Base-by-base conservation (phyloP, 768 basidiomycete species). In the Clitopilus hobsonii region DNA sequence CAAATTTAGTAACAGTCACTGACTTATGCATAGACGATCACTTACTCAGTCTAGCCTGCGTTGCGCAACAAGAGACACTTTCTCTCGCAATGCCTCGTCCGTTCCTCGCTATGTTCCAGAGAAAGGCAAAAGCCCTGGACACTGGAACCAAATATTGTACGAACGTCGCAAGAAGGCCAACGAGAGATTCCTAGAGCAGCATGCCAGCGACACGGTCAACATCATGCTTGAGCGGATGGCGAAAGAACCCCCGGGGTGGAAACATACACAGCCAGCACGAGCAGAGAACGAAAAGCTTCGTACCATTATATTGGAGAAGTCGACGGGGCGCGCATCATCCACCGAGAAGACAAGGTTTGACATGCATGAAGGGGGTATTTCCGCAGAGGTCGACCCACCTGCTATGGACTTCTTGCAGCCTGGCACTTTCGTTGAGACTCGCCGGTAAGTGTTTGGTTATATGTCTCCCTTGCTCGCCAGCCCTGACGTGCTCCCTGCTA, bases 401-500 rank as follows among this genome's bases (percentile, higher is more conserved):
- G 58, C 51, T 13, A 29, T 22, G 14, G 62, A 58, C 27, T 61
- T 63, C 11, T 57, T 74, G 26, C 63, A 65, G 18, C 73, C 71
- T 6, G 83, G 82, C 1, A 72, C 81, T 18, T 82, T 83, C 47
- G 69, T 84, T 10, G 83, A 85, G 60, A 60, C 78, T 29, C 70
- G 82, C 60, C 78, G 74, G 83, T 79, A 57, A 52, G 72, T 58
- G 10, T 6, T 51, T n/a, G n/a, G n/a, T 28, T 26, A 22, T 11
- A 47, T 36, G 24, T 26, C n/a, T 59, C 20, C 16, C 8, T 66
- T 14, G 25, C 38, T 6, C 24, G 55, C n/a, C 45, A 36, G 51
- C 72, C 28, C 41, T 25, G 52, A 41, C 51, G 38, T 58, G 23
- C 22, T n/a, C 54, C 18, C 53, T 51, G 36, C n/a, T 26, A 78